Percentiles rank a stretch among this genome's conserved stretches.
These are phyloP conservation scores for Dimargaris xerosporica DNA, from an alignment of 192 early-diverging fungal genomes.

Conservation along the genomic window DNA sequence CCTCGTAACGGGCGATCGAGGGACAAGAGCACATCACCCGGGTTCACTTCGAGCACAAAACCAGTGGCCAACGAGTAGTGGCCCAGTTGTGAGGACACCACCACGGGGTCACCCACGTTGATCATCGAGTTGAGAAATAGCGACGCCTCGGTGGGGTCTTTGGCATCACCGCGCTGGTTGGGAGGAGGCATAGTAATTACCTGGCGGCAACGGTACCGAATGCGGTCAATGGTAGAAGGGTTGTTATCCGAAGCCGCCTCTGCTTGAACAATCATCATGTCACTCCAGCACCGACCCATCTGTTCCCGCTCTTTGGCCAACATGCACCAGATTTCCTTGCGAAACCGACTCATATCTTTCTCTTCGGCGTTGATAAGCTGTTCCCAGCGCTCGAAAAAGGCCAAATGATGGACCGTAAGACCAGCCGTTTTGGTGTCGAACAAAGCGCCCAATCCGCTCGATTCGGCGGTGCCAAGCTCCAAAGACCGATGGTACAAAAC, in stretches of 20 bases:
- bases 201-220: constrained; percentile 11
- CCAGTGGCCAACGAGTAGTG: constrained; percentile 67
- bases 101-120: constrained; percentile 57
- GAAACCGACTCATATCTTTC: constrained; percentile 37
- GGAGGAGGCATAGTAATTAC: neutral
- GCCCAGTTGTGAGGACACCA: constrained; percentile 58
- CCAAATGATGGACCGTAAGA: constrained; percentile 35
- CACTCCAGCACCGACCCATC: constrained; percentile 25
- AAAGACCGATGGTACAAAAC: constrained; percentile 51
- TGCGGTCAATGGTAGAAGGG: constrained; percentile 10
- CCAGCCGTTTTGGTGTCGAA: constrained; percentile 50
- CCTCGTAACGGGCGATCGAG: constrained; percentile 54
- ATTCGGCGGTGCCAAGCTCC: constrained; percentile 43
- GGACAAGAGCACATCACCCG: constrained; percentile 31
- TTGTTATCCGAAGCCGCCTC: constrained; percentile 9
- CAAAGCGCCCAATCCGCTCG: constrained; percentile 36
- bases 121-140: constrained; percentile 18
- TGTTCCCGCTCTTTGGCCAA: constrained; percentile 29
- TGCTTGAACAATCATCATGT: constrained; percentile 16
- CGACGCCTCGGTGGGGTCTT: neutral
- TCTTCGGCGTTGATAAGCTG: constrained; percentile 61
- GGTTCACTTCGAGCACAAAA: constrained; percentile 39
- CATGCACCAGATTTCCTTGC: constrained; percentile 57
- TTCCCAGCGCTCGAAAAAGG: constrained; percentile 71
- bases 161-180: neutral